Base-by-base conservation (phyloP, 106 monocot species). In the Allium fistulosum region DNA sequence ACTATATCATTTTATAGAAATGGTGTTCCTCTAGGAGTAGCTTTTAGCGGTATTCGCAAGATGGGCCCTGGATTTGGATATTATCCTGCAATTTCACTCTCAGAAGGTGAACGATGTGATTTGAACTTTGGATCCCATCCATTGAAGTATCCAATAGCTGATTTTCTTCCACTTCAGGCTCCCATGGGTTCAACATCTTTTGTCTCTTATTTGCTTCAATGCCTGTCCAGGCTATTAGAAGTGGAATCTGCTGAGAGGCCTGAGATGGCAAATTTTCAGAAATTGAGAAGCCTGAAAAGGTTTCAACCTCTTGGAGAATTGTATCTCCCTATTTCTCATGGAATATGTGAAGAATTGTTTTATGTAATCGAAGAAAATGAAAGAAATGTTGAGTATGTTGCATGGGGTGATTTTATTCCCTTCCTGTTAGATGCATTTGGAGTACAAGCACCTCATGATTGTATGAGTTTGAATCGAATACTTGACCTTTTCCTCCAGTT, bases 111-210 rank as follows among this genome's bases (percentile, higher is more conserved):
- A 75, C 75, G 87, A 7, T 99, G 97, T 48, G 62, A 84, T 74
- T 68, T 99, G 72, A 99, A 99, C 70, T 99, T 99, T 79, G 97
- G 97, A 10, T 78, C 78, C n/a, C 80, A 76, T 53, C 92, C 97
- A 22, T 92, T 99, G 69, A 87, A 75, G 73, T 90, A 90, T 57
- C 97, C 97, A 16, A 53, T 93, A 28, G 70, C 81, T 66, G 87
- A 84, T 16, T 99, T 99, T 67, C 65, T 73, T 64, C 87, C 97
- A 8, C 64, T 99, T n/a, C 87, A 99, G 62, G 65, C 74, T 14
- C 87, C 97, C 51, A 92, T 92, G 48, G 17, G 61, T 45, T 76
- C 51, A 69, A 72, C 26, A 63, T 68, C 70, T 15, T 67, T 75
- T 79, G 74, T 78, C 46, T 17, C 59, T 18, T 92, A 90, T 79